Conservation (phyloP, 2,329 filamentous ascomycete species). For the Rhytidhysteron rufulum region DNA sequence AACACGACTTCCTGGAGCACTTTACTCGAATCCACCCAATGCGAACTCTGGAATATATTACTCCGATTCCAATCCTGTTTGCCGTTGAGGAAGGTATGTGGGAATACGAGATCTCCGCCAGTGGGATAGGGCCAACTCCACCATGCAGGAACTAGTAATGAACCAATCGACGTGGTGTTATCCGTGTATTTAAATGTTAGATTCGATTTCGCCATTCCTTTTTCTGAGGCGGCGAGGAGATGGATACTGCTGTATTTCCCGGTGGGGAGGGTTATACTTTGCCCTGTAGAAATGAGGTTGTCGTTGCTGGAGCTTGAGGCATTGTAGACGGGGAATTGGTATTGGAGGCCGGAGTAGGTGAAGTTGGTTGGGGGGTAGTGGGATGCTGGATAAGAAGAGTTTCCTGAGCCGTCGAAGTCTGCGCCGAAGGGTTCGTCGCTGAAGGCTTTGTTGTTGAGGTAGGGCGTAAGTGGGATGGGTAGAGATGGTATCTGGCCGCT, state of each 20-base stretch:
- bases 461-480: constrained; percentile 5
- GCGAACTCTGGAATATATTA: constrained; percentile 39
- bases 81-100: constrained; percentile 34
- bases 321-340: constrained; percentile 35
- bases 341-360: constrained; percentile 35
- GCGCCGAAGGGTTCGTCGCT: constrained; percentile 8
- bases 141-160: constrained; percentile 35
- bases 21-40: constrained; percentile 38
- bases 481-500: constrained; percentile 7
- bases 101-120: constrained; percentile 39
- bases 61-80: constrained; percentile 36
- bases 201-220: constrained; percentile 33
- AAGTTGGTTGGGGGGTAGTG: constrained; percentile 33
- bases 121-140: constrained; percentile 41
- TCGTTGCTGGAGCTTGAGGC: constrained; percentile 19
- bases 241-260: constrained; percentile 36
- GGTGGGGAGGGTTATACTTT: constrained; percentile 27
- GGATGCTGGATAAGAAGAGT: constrained; percentile 30
- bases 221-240: constrained; percentile 40
- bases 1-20: constrained; percentile 31
- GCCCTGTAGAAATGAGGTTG: constrained; percentile 36
- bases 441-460: constrained; percentile 11
- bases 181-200: constrained; percentile 39
- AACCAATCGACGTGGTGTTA: constrained; percentile 27
- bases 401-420: constrained; percentile 8